These are phyloP conservation scores for Aphanoascus verrucosus DNA, from an alignment of 2,329 filamentous ascomycete genomes.

Conservation along the genomic window DNA sequence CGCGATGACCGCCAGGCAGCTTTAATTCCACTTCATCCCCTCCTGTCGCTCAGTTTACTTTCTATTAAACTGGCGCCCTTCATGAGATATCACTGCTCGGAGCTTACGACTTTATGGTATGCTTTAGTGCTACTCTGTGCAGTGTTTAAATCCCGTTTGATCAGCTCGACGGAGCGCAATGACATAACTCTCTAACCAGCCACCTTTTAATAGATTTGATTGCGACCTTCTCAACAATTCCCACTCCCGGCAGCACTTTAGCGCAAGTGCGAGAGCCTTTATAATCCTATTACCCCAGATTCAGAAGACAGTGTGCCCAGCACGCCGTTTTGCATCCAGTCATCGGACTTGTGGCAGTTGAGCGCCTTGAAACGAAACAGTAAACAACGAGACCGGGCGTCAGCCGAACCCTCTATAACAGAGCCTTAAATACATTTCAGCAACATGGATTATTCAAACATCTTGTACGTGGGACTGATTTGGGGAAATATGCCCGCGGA, in stretches of 20 bases:
- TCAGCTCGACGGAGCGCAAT: neutral
- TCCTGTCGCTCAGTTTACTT: no score
- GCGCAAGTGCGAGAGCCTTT: neutral
- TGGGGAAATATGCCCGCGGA: neutral
- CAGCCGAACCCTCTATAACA: neutral
- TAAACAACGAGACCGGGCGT: neutral
- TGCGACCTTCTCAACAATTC: neutral
- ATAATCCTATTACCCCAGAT: neutral
- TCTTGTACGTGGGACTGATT: constrained; percentile 12
- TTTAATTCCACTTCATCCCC: constrained; percentile 3
- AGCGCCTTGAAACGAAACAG: neutral
- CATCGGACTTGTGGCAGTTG: neutral
- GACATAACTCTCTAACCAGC: neutral
- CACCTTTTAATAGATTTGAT: constrained; percentile 1
- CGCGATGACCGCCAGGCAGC: constrained; percentile 5
- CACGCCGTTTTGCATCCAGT: neutral
- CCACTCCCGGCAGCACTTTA: neutral
- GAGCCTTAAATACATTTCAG: neutral
- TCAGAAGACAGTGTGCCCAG: no score
- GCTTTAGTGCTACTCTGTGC: neutral
- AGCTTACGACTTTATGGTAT: neutral
- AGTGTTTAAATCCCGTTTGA: neutral
- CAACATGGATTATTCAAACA: constrained; percentile 16
- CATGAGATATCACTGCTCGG: neutral
- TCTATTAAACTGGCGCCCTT: neutral